A percentile compares a stretch with the other conserved stretches of the same genome.
phyloP scores from a whole-genome alignment of 139 green algal genomes.

The Haematococcus lacustris region DNA sequence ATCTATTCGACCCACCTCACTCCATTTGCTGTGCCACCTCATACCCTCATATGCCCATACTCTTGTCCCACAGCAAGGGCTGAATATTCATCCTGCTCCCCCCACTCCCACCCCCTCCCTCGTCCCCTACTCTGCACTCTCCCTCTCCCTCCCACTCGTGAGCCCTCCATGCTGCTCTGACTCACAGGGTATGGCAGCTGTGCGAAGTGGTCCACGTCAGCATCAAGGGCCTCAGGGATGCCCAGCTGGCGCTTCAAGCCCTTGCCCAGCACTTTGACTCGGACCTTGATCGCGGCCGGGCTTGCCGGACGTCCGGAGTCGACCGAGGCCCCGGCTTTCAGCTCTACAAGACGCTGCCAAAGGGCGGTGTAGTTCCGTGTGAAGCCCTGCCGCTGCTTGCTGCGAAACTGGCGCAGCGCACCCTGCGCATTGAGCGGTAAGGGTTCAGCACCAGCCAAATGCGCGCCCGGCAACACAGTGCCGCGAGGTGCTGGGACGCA shows the following conservation, averaged over 20 bases:
- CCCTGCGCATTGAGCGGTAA: too few species aligned
- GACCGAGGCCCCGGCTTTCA: background rate
- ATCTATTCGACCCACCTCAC: too few species aligned
- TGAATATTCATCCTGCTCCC: too few species aligned
- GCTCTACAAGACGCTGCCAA: conserved; percentile 23
- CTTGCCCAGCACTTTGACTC: conserved; percentile 29
- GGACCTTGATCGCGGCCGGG: background rate
- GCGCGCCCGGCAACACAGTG: too few species aligned
- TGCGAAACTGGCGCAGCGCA: conserved; percentile 21
- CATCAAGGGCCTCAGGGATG: conserved; percentile 18
- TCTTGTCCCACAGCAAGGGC: background rate
- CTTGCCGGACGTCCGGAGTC: background rate
- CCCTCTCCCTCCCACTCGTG: too few species aligned
- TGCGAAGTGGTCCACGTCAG: conserved; percentile 12
- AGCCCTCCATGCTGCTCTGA: too few species aligned
- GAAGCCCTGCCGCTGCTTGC: conserved; percentile 15
- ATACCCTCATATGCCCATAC: background rate
- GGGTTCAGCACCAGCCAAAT: too few species aligned
- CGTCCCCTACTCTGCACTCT: too few species aligned
- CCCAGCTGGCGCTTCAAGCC: conserved; percentile 15
- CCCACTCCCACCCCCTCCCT: background rate
- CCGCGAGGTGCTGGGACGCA: too few species aligned
- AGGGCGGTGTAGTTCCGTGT: conserved; percentile 27
- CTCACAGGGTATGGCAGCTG: conserved; percentile 23
- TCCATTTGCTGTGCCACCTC: too few species aligned